Base-by-base conservation (phyloP, 73 alveolate genomes). In the Diophrys appendiculata region DNA sequence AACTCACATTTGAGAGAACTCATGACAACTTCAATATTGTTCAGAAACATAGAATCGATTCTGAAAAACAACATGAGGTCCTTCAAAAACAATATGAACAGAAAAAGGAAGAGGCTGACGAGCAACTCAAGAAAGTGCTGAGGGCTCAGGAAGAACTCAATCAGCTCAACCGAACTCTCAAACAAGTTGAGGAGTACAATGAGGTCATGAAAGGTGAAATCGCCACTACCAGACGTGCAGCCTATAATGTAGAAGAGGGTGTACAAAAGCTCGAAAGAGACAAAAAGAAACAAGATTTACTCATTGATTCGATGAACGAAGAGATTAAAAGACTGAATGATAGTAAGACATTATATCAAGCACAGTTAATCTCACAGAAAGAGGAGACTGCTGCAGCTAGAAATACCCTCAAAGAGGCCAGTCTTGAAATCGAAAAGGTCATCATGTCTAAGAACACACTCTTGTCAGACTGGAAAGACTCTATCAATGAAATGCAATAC, bases 161-260 rank as follows among this genome's bases (percentile, higher is more conserved):
- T 77, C 89, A 92, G 69, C 85, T 94, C 23, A 94, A 92, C 73
- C 70, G 92, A 68, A 96, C 98, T 72, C 88, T 96, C 52, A 88
- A 93, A 73, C 90, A 96, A 74, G 98, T 96, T 5, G 99, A 96
- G 75, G 97, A 96, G 73, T 96, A 95, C 87, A 95, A 96, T 80
- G 92, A 93, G 65, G 96, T 95, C 79, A 97, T 96, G 95, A 92
- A 95, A 88, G 88, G 98, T 75, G 98, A 96, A 93, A 96, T 96
- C 24, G 92, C 94, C 30, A 85, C 84, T 29, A 93, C 98, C 8
- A 93, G 97, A 77, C 88, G 97, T 29, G 90, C 96, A 27, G 95
- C 98, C 31, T 93, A 96, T 73, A 90, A 96, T 78, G 98, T 96
- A 33, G 99, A 96, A 84, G 99, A 96, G 73, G 91, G 90, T 86